These are phyloP conservation scores for Rhizopogon salebrosus DNA, from an alignment of 768 basidiomycete genomes.

Conservation along the genomic window DNA sequence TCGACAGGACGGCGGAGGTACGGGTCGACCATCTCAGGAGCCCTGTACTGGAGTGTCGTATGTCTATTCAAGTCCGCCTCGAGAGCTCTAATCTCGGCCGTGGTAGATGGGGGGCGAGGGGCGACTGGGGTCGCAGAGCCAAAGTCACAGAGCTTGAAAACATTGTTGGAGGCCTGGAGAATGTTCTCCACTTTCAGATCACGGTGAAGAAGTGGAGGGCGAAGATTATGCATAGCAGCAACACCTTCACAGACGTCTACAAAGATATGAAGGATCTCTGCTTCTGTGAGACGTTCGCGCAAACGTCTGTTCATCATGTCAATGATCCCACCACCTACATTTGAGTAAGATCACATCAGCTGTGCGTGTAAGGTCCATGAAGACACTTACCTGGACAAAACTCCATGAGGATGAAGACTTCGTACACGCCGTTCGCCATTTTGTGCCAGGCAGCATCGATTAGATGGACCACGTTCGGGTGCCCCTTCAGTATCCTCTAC, in stretches of 20 bases:
- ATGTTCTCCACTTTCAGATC: conserved; percentile 99
- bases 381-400: conserved; percentile 70
- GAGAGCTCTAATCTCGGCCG: conserved; percentile 79
- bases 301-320: conserved; percentile 99
- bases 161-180: conserved; percentile 75
- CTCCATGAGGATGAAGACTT: conserved; percentile 99
- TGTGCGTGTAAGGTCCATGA: neutral
- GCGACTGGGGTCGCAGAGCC: conserved; percentile 83
- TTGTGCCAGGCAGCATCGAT: conserved; percentile 93
- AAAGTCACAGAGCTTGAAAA: conserved; percentile 97
- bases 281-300: conserved; percentile 89
- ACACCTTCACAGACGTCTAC: conserved; percentile 97
- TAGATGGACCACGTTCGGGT: conserved; percentile 93
- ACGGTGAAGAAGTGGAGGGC: conserved; percentile 88
- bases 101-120: conserved; percentile 63
- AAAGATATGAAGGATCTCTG: conserved; percentile 97
- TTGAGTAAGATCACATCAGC: conserved; percentile 3
- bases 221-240: conserved; percentile 91
- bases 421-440: conserved; percentile 77
- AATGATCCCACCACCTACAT: conserved; percentile 90
- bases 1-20: conserved; percentile 80
- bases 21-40: conserved; percentile 98
- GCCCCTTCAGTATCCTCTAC: conserved; percentile 85
- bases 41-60: conserved; percentile 95
- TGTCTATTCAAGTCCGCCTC: conserved; percentile 92